A percentile compares a stretch with the other conserved stretches of the same genome.
Evolutionary conservation across 164 flowering plant genomes (phyloP).

Genomic region (Piper longum): DNA sequence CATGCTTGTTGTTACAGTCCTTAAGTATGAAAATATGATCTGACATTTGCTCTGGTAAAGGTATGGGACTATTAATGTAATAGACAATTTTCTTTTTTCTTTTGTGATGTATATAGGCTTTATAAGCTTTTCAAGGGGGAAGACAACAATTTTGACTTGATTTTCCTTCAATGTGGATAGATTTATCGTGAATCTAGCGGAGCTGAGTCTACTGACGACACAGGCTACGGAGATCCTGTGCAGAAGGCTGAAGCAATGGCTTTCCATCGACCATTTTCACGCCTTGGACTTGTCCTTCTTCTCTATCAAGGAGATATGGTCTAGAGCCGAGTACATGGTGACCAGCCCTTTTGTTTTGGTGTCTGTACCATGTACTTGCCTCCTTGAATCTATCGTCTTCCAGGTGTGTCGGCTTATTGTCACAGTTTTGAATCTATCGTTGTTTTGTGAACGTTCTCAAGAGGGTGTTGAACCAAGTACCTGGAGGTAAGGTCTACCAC

Average conservation of each 20-base stretch:
- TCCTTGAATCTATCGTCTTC: not conserved
- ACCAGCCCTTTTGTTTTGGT: not conserved
- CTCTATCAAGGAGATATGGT: constrained; percentile 74
- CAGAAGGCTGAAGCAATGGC: constrained; percentile 98
- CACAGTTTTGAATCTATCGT: too few relatives aligned
- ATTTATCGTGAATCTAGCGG: constrained; percentile 83
- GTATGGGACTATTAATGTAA: too few relatives aligned
- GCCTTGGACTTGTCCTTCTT: constrained; percentile 89
- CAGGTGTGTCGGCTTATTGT: too few relatives aligned
- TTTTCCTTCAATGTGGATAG: constrained; percentile 14
- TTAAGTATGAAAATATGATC: too few relatives aligned
- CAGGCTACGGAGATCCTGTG: constrained; percentile 72
- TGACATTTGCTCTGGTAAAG: too few relatives aligned
- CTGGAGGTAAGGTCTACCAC: too few relatives aligned
- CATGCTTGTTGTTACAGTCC: too few relatives aligned
- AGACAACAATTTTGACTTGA: not conserved
- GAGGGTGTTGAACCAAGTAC: too few relatives aligned
- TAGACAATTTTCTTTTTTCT: too few relatives aligned
- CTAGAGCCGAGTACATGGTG: not conserved
- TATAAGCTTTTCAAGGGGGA: too few relatives aligned
- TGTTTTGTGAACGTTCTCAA: too few relatives aligned
- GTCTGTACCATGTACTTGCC: not conserved
- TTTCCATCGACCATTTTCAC: constrained; percentile 95
- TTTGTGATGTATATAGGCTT: too few relatives aligned
- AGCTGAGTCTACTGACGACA: constrained; percentile 49